A percentile compares a stretch with the other conserved stretches of the same genome.
These are phyloP conservation scores for Acacia melanoxylon DNA, from an alignment of 306 rosid species.

Conservation along the genomic window DNA sequence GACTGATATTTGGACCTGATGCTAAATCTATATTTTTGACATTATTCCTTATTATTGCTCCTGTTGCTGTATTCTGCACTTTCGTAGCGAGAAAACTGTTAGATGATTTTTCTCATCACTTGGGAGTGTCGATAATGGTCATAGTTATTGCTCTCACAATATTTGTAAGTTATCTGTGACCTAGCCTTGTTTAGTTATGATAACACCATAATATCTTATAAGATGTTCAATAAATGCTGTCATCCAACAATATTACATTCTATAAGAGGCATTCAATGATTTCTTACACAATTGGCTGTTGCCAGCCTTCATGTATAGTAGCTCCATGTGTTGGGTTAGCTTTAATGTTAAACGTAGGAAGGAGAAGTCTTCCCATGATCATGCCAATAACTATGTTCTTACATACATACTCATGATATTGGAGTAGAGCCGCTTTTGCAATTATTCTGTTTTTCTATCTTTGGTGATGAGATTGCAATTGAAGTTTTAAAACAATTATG, in stretches of 20 bases:
- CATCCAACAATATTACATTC: background rate
- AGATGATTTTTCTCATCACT: slow-evolving; percentile 49
- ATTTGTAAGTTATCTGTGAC: slow-evolving; percentile 45
- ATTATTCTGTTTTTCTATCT: background rate
- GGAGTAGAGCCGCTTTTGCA: background rate
- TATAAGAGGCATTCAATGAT: background rate
- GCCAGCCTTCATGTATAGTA: too few species aligned
- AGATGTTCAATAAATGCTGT: background rate
- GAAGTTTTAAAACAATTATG: background rate
- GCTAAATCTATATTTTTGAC: slow-evolving; percentile 60
- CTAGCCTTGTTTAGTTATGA: background rate
- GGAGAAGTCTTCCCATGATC: background rate
- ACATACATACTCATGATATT: background rate
- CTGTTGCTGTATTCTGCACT: slow-evolving; percentile 57
- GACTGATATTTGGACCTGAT: slow-evolving; percentile 71
- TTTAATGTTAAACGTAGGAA: background rate
- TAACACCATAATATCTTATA: background rate
- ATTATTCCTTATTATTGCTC: slow-evolving; percentile 63
- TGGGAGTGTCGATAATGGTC: slow-evolving; percentile 49
- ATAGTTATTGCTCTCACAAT: slow-evolving; percentile 48
- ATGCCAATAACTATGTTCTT: background rate
- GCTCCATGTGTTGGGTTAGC: background rate
- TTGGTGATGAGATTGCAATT: background rate
- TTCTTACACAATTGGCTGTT: background rate
- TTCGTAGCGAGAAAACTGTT: slow-evolving; percentile 58